These are phyloP conservation scores for Tuber umbilicatum DNA, from an alignment of 495 filamentous ascomycete genomes.

Conservation along the genomic window DNA sequence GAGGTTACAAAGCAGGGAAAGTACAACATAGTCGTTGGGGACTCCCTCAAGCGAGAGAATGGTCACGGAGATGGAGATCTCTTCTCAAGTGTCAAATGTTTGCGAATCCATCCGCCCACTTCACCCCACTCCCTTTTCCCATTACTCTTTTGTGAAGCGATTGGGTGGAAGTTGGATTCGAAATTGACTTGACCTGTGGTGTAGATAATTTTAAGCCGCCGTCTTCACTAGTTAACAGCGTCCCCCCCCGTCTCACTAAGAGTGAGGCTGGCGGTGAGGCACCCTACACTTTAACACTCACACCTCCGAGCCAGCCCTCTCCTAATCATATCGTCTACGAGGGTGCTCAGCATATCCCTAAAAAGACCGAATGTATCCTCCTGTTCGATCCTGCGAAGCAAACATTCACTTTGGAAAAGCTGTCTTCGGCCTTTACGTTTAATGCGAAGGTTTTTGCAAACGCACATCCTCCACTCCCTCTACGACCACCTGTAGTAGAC, in stretches of 20 bases:
- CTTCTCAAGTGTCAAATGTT: conserved; percentile 36
- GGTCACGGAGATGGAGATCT: conserved; percentile 1
- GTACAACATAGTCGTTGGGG: conserved; percentile 28
- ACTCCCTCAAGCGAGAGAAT: conserved; percentile 26
- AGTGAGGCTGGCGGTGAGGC: conserved; percentile 27
- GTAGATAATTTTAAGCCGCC: conserved; percentile 30
- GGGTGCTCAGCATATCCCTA: conserved; percentile 25
- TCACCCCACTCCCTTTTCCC: background rate
- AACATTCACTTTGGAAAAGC: conserved; percentile 39
- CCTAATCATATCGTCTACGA: conserved; percentile 23
- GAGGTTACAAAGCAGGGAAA: conserved; percentile 32
- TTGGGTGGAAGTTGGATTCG: background rate
- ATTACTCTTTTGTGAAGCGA: background rate
- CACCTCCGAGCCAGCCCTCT: conserved; percentile 14
- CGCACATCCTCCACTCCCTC: conserved; percentile 30
- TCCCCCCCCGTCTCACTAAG: conserved; percentile 30
- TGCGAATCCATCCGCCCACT: conserved; percentile 3
- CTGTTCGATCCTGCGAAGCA: conserved; percentile 37
- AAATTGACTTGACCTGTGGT: background rate
- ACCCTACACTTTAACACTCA: conserved; percentile 27
- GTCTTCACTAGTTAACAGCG: conserved; percentile 17
- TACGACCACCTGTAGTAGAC: conserved; percentile 27
- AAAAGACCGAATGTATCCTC: conserved; percentile 37
- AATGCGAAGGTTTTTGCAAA: conserved; percentile 38
- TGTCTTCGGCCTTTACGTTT: conserved; percentile 36